Conservation (phyloP, 148 eudicot species). For the Drosera capensis region DNA sequence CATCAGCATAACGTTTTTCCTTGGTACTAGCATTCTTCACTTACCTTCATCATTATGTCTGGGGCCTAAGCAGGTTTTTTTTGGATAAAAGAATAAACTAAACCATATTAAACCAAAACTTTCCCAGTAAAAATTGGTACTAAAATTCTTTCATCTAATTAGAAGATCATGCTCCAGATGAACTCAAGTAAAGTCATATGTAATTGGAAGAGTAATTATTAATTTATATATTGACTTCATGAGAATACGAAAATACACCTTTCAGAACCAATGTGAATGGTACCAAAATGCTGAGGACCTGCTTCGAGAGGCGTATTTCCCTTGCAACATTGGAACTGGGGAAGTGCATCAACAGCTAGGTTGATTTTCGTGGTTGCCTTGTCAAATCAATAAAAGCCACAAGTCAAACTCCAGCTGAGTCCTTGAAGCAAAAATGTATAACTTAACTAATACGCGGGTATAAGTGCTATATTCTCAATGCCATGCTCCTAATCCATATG, state of each 20-base stretch:
- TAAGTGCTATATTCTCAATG: neutral
- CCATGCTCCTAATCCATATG: no score
- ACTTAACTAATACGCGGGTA: no score
- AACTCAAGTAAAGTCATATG: no score
- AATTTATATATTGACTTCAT: neutral
- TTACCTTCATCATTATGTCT: no score
- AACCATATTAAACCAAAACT: no score
- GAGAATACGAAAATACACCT: slow-evolving; percentile 29
- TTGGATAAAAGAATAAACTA: no score
- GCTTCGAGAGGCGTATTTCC: slow-evolving; percentile 21
- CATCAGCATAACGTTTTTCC: no score
- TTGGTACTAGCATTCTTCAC: no score
- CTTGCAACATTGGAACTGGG: slow-evolving; percentile 60
- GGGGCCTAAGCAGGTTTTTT: no score
- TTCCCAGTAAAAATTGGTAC: no score
- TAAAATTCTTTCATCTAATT: no score
- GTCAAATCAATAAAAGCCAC: slow-evolving; percentile 6
- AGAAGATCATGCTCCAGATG: no score
- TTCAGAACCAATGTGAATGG: slow-evolving; percentile 93
- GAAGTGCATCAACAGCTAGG: slow-evolving; percentile 71
- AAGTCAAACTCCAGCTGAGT: neutral
- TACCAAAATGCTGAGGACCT: slow-evolving; percentile 92
- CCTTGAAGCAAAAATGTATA: neutral
- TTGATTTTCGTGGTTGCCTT: slow-evolving; percentile 96
- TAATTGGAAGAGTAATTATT: neutral